Base-by-base conservation (phyloP, 1,284 basidiomycete genomes). In the Papiliotrema nemorosa region DNA sequence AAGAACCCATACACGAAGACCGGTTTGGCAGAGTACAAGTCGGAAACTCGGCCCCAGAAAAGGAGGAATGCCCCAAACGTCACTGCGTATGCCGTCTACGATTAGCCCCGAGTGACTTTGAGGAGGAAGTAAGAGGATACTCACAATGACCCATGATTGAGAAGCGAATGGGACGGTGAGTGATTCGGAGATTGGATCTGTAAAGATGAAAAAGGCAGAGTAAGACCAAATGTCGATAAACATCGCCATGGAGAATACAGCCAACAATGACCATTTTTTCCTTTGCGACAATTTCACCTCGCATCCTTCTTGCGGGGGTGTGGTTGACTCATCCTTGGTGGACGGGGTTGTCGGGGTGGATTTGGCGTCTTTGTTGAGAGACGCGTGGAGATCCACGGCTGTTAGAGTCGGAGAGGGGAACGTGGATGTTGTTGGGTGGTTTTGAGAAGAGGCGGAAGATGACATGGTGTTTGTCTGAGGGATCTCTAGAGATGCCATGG, bases 21-120 rank as follows among this genome's bases (percentile, higher is more conserved):
- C 1, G 55, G 50, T 44, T 66, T 69, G 14, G 70, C 59, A 1
- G 60, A 64, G 51, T 64, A 67, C 2, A 71, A 54, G 47, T 71
- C 70, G 14, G 64, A 53, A 0, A 71, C 56, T 21, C 67, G 61
- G 18, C 70, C 70, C 58, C 63, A 66, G 53, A 70, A 58, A 13
- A 70, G 54, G 20, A 70, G 59, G 57, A 67, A 67, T 3, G 61
- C 50, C 4, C 59, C 55, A 33, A 68, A 68, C 1, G 63, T 63
- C 20, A 64, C 57, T 2, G 57, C 50, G 50, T 66, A 68, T 3
- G 53, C 36, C n/a, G 53, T 61, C 33, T 12, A 12, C 33, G 33
- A n/a, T 12, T 41, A 9, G 26, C 16, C 39, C 26, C 20, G 25
- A 16, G 33, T 7, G 34, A 31, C n/a, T n/a, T n/a, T 40, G 5